Evolutionary conservation across 352 stramenopile genomes (phyloP), one percentile per base, ranked within the genome.

Genomic region (Aphanomyces astaci): DNA sequence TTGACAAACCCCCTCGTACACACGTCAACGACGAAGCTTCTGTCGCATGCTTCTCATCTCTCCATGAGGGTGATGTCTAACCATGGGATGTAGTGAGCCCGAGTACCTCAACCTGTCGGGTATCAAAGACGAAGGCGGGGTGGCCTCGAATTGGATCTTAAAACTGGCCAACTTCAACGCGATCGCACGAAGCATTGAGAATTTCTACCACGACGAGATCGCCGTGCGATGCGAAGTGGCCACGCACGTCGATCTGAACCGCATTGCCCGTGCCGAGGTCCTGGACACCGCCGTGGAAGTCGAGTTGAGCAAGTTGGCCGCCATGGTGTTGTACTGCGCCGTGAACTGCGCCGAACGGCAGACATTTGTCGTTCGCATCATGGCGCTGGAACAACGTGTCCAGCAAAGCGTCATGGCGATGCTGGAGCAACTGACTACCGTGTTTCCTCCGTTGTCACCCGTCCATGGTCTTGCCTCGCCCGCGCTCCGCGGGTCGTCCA

Each of bases 361-460:
- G 22, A 84, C 89, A 64, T 94, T 92, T 72, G 91, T 94, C 68
- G 80, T 90, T 67, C 76, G 80, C 60, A 94, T 94, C 73, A 84
- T 94, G 79, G 75, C 86, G 66, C 89, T 94, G 80, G 79, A 85
- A 25, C 72, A 82, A 32, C 83, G 78, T 2, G 84, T 87, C 72
- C 86, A 94, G 66, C 81, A 81, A 30, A 90, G 82, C 63, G 76
- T 94, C 62, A 94, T 94, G 86, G 81, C 88, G 72, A 75, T 86
- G 31, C 92, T 94, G 57, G 86, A 94, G 66, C 86, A 84, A 46
- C 76, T 94, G 56, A 91, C 62, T 28, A 31, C 48, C 15, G n/a
- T 51, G 11, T 68, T 68, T 24, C 62, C 62, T 4, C 62, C 62
- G 13, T 15, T 68, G 30, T 68, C 62, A 11, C 62, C 62, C 32